Base-by-base conservation (phyloP, 495 filamentous ascomycete genomes). In the Schizothecium vesticola region DNA sequence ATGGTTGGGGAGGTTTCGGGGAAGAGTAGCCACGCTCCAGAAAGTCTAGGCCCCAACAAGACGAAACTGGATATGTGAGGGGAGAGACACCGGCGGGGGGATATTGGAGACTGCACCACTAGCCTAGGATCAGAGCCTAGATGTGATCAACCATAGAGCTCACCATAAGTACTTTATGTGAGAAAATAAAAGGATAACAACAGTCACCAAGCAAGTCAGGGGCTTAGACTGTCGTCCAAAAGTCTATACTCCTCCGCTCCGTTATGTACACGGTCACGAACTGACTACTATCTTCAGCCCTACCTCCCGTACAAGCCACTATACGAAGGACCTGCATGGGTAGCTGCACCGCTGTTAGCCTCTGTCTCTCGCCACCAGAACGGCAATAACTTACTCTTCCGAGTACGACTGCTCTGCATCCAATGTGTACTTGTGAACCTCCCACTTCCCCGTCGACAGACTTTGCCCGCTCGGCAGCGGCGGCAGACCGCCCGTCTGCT, bases 391-490 rank as follows among this genome's bases (percentile, higher is more conserved):
- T 81, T 79, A 91, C 89, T 79, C 67, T 19, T 77, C 80, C 8
- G 78, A 72, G 76, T 89, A 92, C 63, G 86, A 81, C 71, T 80
- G 80, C 77, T 88, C 86, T 68, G 81, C 74, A 7, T 82, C 74
- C 69, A 90, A 68, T 63, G 80, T 75, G 71, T 89, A 90, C 69
- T 83, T 83, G 76, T 86, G 75, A 31, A 84, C 79, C 70, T 80
- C 78, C 81, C 85, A 87, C 59, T 79, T 76, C 5, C 80, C 81
- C 0, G 68, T 66, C 22, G 71, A 71, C 72, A 79, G 69, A 56
- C 81, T 86, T 75, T 87, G 75, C 29, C 90, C 89, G 76, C 87
- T 88, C 59, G 94, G 95, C 67, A 91, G 76, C 10, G 95, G 95
- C 64, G 95, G 95, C 76, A 98, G 76, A 8, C 93, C 93, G 3